These are phyloP conservation scores for Blastocrithidia nonstop DNA, from an alignment of 208 protist genomes.

Conservation along the genomic window DNA sequence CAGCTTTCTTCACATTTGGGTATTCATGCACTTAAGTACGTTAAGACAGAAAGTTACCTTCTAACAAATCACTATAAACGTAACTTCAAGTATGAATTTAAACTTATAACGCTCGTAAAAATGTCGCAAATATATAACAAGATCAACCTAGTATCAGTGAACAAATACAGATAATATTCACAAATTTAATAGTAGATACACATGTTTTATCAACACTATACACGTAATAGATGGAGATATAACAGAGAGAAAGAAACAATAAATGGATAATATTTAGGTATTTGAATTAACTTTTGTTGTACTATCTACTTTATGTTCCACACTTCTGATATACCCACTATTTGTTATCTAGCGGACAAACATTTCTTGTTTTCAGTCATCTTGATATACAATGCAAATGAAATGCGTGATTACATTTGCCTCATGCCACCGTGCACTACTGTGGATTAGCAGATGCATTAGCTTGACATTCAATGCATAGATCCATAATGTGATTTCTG, in stretches of 20 bases:
- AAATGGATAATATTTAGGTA: background rate
- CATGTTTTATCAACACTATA: too few species aligned
- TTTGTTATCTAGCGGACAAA: slow-evolving; percentile 95
- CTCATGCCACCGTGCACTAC: slow-evolving; percentile 97
- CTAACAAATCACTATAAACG: too few species aligned
- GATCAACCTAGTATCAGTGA: too few species aligned
- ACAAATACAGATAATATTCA: too few species aligned
- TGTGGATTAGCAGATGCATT: slow-evolving; percentile 82
- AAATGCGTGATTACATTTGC: slow-evolving; percentile 97
- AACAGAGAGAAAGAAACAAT: background rate
- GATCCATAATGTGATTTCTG: slow-evolving; percentile 98
- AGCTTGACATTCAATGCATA: slow-evolving; percentile 97
- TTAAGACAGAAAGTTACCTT: too few species aligned
- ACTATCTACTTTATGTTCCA: slow-evolving; percentile 34
- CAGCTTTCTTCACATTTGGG: too few species aligned
- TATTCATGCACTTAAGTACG: too few species aligned
- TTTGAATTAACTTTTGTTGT: background rate
- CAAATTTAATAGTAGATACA: too few species aligned
- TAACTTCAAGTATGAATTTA: too few species aligned
- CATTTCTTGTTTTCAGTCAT: slow-evolving; percentile 97
- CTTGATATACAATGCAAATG: slow-evolving; percentile 98
- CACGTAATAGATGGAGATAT: too few species aligned
- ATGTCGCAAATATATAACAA: too few species aligned
- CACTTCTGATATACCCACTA: slow-evolving; percentile 97
- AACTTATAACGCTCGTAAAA: too few species aligned